These are phyloP conservation scores for Lepraria neglecta DNA, from an alignment of 495 filamentous ascomycete species.

Conservation along the genomic window DNA sequence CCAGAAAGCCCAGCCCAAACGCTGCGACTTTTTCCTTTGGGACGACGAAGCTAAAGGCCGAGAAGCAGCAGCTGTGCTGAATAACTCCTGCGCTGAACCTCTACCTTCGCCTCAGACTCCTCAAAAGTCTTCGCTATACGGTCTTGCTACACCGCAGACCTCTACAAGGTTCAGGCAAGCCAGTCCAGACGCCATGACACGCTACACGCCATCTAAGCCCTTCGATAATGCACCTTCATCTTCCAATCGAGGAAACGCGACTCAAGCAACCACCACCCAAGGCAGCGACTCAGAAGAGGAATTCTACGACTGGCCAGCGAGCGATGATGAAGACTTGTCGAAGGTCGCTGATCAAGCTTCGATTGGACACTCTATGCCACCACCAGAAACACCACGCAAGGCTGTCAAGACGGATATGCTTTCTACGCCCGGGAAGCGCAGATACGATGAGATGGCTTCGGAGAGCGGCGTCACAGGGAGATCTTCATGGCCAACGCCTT, in stretches of 20 bases:
- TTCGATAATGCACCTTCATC: constrained; percentile 29
- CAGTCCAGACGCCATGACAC: constrained; percentile 20
- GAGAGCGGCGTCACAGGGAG: constrained; percentile 14
- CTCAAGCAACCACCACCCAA: constrained; percentile 21
- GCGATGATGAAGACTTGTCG: constrained; percentile 34
- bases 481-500: constrained; percentile 24
- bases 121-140: constrained; percentile 21
- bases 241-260: constrained; percentile 1
- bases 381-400: constrained; percentile 44
- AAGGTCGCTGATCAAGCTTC: constrained; percentile 23
- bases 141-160: constrained; percentile 23
- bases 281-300: constrained; percentile 39
- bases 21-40: constrained; percentile 70
- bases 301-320: constrained; percentile 42
- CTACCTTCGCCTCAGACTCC: constrained; percentile 26
- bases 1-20: constrained; percentile 42
- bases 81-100: constrained; percentile 44
- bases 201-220: constrained; percentile 32
- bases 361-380: constrained; percentile 25
- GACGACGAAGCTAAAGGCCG: constrained; percentile 52
- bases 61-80: constrained; percentile 46
- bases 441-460: constrained; percentile 36
- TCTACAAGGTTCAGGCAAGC: neutral
- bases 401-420: constrained; percentile 38
- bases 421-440: constrained; percentile 51